Percentiles rank a stretch among this genome's conserved stretches.
These are phyloP conservation scores for Liquidambar formosana DNA, from an alignment of 164 flowering plant species.

Conservation along the genomic window DNA sequence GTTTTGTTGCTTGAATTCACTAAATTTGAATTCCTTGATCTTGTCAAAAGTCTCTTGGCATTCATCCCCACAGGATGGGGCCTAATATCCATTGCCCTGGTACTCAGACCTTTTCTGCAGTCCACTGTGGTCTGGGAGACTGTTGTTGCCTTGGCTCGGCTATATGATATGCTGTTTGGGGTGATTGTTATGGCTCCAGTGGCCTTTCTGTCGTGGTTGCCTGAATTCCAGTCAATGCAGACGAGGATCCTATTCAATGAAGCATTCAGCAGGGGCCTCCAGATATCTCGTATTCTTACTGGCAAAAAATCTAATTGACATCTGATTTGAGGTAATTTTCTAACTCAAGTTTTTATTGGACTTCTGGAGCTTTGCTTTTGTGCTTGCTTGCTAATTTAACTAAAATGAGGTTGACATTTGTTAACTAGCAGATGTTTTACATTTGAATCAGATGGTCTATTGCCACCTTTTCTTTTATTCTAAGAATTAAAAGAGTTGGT, in stretches of 20 bases:
- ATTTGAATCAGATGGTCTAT: background rate
- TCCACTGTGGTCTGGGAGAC: slow-evolving; percentile 78
- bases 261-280: slow-evolving; percentile 94
- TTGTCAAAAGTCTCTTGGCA: slow-evolving; percentile 69
- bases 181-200: slow-evolving; percentile 81
- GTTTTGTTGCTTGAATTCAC: slow-evolving; percentile 62
- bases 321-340: slow-evolving; percentile 38
- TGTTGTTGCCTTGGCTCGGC: slow-evolving; percentile 76
- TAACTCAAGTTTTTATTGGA: background rate
- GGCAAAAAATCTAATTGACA: slow-evolving; percentile 57
- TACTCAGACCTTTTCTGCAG: slow-evolving; percentile 74
- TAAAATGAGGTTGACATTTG: background rate
- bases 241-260: slow-evolving; percentile 91
- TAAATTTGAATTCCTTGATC: slow-evolving; percentile 45
- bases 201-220: slow-evolving; percentile 93
- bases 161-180: slow-evolving; percentile 79
- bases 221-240: slow-evolving; percentile 93
- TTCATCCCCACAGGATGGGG: slow-evolving; percentile 98
- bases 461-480: background rate
- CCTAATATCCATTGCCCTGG: slow-evolving; percentile 72
- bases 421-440: background rate
- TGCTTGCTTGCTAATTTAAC: background rate
- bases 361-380: background rate
- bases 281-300: slow-evolving; percentile 74
- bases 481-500: background rate